A percentile compares a stretch with the other conserved stretches of the same genome.
phyloP scores from a whole-genome alignment of 768 basidiomycete species.

The Phaeolepiota aurea region DNA sequence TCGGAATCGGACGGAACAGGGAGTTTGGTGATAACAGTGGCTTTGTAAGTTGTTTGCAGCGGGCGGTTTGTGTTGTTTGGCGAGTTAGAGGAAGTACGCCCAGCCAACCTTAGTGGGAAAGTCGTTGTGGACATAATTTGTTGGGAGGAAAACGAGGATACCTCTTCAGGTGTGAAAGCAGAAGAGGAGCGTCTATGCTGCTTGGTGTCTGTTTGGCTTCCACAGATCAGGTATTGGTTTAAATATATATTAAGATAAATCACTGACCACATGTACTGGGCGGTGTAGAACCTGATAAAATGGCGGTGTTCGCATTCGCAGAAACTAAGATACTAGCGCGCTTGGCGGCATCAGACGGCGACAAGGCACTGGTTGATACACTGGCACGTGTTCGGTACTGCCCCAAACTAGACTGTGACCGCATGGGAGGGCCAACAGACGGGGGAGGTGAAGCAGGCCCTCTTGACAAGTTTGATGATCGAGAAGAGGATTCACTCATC shows the following conservation, averaged over 20 bases:
- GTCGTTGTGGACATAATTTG: neutral
- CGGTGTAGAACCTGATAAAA: neutral
- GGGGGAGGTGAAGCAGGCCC: neutral
- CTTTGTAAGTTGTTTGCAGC: neutral
- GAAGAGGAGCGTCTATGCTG: constrained; percentile 3
- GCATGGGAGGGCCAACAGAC: constrained; percentile 8
- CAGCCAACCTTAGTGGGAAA: no score
- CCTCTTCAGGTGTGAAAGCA: neutral
- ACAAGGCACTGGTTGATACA: constrained; percentile 49
- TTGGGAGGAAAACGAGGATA: neutral
- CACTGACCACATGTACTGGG: neutral
- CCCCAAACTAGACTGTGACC: constrained; percentile 27
- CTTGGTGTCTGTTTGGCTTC: no score
- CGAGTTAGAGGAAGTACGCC: no score
- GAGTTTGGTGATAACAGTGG: neutral
- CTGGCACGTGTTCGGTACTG: constrained; percentile 40
- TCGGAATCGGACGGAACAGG: constrained; percentile 20
- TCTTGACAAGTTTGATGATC: no score
- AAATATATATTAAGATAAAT: neutral
- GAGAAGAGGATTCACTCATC: neutral
- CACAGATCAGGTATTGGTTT: neutral
- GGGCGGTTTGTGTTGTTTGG: constrained; percentile 1
- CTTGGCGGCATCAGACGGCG: constrained; percentile 42
- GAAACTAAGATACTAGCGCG: constrained; percentile 34
- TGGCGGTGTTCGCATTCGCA: constrained; percentile 15